Base-by-base conservation (phyloP, 1,284 basidiomycete species). In the Pseudozyma thailandica region DNA sequence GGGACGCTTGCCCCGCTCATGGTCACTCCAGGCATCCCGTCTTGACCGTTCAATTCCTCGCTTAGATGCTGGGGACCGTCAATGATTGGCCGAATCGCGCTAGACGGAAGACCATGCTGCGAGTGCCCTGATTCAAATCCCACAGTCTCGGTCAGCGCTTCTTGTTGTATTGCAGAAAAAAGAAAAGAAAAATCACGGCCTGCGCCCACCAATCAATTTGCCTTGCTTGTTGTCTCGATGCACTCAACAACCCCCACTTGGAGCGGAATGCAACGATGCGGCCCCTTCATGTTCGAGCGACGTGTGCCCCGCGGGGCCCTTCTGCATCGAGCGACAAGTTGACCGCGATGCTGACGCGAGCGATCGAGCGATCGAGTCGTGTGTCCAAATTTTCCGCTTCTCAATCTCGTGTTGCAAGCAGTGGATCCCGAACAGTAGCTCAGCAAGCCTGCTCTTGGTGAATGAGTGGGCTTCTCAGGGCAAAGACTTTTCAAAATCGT, bases 51-150 rank as follows among this genome's bases (percentile, higher is more conserved):
- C 10, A 21, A 21, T 7, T 21, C 23, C 39, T 12, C 39, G 18
- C 39, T 41, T 23, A 23, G 1, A 21, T 23, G 21, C 20, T 23
- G 8, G 9, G 21, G 18, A 21, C 9, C 21, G 39, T 10, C n/a
- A 12, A 10, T 18, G 37, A 38, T n/a, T 41, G 39, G 39, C 20
- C 39, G 20, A 41, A 21, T 41, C 39, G 39, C 39, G 39, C 39
- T 15, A 41, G 39, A 41, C 18, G 5, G 33, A 31, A 15, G 33
- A 16, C 13, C 33, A 7, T 35, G 13, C 33, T 9, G n/a, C n/a
- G n/a, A n/a, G n/a, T n/a, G n/a, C n/a, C n/a, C n/a, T n/a, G n/a
- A n/a, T n/a, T n/a, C n/a, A n/a, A n/a, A n/a, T n/a, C n/a, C n/a
- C n/a, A n/a, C n/a, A n/a, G n/a, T n/a, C n/a, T n/a, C n/a, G n/a